Evolutionary conservation across 768 basidiomycete species (phyloP).

Genomic region (Leucogyrophana mollusca): DNA sequence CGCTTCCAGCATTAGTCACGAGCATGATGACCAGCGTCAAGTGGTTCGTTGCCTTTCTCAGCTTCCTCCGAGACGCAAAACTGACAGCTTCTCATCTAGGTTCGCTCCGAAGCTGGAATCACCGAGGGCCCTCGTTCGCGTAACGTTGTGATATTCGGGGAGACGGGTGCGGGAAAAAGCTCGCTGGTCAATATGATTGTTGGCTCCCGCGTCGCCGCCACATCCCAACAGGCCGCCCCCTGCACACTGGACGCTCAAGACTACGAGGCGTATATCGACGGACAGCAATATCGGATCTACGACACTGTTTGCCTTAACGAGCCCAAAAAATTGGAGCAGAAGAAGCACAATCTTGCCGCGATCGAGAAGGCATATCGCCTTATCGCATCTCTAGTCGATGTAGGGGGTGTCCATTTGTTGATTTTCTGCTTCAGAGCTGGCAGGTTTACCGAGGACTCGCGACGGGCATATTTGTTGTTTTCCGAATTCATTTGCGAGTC

Average conservation of each 20-base stretch:
- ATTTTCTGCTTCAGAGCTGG: slow-evolving; percentile 33
- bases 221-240: slow-evolving; percentile 24
- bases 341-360: slow-evolving; percentile 10
- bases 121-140: slow-evolving; percentile 15
- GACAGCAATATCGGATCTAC: slow-evolving; percentile 23
- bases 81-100: no score
- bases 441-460: slow-evolving; percentile 24
- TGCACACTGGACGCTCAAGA: slow-evolving; percentile 31
- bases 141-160: slow-evolving; percentile 39
- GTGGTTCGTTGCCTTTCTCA: no score
- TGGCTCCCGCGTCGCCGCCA: slow-evolving; percentile 17
- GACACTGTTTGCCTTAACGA: slow-evolving; percentile 33
- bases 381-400: slow-evolving; percentile 24
- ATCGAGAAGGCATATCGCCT: slow-evolving; percentile 26
- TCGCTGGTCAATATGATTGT: slow-evolving; percentile 39
- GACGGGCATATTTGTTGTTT: slow-evolving; percentile 34
- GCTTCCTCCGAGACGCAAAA: no score
- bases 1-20: no score
- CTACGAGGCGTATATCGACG: slow-evolving; percentile 22
- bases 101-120: no score
- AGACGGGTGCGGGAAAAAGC: slow-evolving; percentile 39
- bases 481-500: slow-evolving; percentile 36
- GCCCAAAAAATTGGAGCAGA: slow-evolving; percentile 5
- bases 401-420: slow-evolving; percentile 37
- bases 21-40: no score